phyloP scores from a whole-genome alignment of 495 filamentous ascomycete genomes.

The Neurospora intermedia region DNA sequence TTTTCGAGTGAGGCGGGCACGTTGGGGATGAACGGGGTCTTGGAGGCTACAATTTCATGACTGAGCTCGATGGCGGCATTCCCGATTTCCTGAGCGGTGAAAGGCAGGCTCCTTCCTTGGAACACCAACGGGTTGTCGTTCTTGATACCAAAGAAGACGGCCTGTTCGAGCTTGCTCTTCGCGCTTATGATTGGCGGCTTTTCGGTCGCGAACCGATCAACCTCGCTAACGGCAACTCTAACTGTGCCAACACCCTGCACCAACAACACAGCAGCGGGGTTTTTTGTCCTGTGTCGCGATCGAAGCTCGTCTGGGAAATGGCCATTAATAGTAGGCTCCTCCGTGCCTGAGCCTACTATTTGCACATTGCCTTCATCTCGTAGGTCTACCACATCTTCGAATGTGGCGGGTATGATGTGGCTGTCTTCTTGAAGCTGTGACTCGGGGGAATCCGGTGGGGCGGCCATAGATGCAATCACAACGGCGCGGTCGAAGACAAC shows the following conservation, averaged over 20 bases:
- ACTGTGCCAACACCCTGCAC: constrained; percentile 73
- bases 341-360: constrained; percentile 50
- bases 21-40: constrained; percentile 57
- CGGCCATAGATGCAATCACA: constrained; percentile 59
- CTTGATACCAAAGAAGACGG: constrained; percentile 79
- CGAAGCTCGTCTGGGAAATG: constrained; percentile 31
- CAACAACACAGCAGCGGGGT: constrained; percentile 60
- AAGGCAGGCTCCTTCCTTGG: constrained; percentile 49
- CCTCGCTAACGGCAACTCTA: constrained; percentile 51
- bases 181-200: constrained; percentile 52
- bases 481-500: constrained; percentile 66
- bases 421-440: constrained; percentile 59
- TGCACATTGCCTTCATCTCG: constrained; percentile 52
- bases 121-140: constrained; percentile 74
- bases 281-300: constrained; percentile 42
- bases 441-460: constrained; percentile 50
- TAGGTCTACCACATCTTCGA: constrained; percentile 79
- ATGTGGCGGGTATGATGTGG: constrained; percentile 45
- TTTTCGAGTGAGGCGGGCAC: constrained; percentile 66
- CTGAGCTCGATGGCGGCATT: constrained; percentile 70
- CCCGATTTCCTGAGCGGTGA: constrained; percentile 58
- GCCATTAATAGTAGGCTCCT: constrained; percentile 36
- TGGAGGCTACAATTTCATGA: constrained; percentile 67
- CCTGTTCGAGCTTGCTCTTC: constrained; percentile 85
- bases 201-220: constrained; percentile 38